These are phyloP conservation scores for Teunomyces atbi DNA, from an alignment of 805 yeast species.

Conservation along the genomic window DNA sequence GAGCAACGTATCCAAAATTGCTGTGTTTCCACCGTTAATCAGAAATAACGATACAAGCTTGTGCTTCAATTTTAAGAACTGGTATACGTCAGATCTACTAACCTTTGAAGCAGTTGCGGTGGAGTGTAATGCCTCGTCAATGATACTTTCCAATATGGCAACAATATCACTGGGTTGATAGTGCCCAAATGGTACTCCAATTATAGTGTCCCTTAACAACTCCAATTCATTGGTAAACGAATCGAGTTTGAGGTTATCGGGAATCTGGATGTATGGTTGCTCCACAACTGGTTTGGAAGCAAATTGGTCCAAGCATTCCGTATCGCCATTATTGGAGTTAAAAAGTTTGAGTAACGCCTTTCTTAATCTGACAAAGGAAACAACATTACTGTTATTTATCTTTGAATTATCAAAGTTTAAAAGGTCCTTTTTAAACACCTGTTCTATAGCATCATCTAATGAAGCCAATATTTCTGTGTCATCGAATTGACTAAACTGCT, in stretches of 20 bases:
- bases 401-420: conserved; percentile 1
- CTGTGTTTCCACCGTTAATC: conserved; percentile 59
- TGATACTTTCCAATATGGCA: conserved; percentile 14
- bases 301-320: conserved; percentile 8
- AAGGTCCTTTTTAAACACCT: conserved; percentile 1
- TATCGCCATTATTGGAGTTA: conserved; percentile 7
- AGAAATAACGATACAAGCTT: conserved; percentile 30
- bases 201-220: conserved; percentile 13
- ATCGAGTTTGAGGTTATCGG: conserved; percentile 18
- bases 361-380: conserved; percentile 6
- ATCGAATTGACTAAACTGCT: conserved; percentile 4
- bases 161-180: conserved; percentile 13
- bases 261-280: conserved; percentile 15
- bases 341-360: conserved; percentile 6
- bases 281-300: neutral
- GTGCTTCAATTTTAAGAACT: conserved; percentile 16
- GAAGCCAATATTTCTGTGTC: conserved; percentile 11
- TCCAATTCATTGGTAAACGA: conserved; percentile 16
- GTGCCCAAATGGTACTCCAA: conserved; percentile 8
- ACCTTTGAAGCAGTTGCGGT: conserved; percentile 12
- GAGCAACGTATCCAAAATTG: conserved; percentile 55
- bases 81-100: conserved; percentile 11
- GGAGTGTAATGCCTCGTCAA: conserved; percentile 14
- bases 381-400: conserved; percentile 1
- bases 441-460: conserved; percentile 5